phyloP scores from a whole-genome alignment of 306 rosid species.

The Cyamopsis tetragonoloba region DNA sequence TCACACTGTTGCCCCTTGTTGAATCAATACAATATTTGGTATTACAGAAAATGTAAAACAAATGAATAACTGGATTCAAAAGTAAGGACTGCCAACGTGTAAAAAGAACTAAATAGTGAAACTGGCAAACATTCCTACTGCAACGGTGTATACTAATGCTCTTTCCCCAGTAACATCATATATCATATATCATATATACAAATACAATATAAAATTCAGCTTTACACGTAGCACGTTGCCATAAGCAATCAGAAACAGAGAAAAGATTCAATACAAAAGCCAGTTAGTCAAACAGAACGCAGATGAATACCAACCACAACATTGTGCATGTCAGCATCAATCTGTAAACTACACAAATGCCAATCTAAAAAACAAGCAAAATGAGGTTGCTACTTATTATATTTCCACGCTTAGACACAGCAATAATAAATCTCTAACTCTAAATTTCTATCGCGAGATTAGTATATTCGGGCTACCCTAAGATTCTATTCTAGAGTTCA shows the following conservation, averaged over 20 bases:
- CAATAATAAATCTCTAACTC: neutral
- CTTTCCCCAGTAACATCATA: neutral
- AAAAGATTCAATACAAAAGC: neutral
- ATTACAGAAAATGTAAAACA: neutral
- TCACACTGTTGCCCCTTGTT: neutral
- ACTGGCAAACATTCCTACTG: neutral
- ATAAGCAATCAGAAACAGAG: neutral
- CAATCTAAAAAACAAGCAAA: neutral
- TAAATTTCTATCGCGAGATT: neutral
- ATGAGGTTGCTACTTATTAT: too few species aligned
- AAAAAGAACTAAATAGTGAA: neutral
- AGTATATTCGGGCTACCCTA: neutral
- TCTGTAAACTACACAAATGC: neutral
- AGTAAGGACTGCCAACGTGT: neutral
- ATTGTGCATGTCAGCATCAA: neutral
- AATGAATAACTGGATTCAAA: neutral
- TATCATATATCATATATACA: too few species aligned
- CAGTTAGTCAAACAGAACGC: neutral
- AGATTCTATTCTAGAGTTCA: neutral
- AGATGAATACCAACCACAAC: neutral
- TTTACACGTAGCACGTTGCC: neutral
- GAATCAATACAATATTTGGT: neutral
- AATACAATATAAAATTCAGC: neutral
- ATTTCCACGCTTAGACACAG: neutral
- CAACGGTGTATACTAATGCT: neutral